phyloP scores from a whole-genome alignment of 495 filamentous ascomycete species.

The Neurospora sp. region DNA sequence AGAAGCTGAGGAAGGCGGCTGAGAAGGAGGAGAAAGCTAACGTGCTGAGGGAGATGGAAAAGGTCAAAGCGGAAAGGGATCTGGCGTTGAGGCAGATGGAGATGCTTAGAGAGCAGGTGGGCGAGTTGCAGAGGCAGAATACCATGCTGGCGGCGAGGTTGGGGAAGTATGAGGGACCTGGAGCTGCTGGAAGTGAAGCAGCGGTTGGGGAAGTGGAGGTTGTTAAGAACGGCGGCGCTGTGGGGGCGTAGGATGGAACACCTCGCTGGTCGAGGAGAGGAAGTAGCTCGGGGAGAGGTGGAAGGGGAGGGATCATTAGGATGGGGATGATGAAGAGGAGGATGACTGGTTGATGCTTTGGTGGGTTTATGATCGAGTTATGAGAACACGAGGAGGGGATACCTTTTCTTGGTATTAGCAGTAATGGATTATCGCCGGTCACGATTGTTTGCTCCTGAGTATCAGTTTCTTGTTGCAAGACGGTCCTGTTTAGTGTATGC shows the following conservation, averaged over 20 bases:
- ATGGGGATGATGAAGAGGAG: background rate
- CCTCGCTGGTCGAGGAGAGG: background rate
- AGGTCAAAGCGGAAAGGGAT: constrained; percentile 44
- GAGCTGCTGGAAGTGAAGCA: background rate
- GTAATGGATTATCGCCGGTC: background rate
- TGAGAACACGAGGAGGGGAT: background rate
- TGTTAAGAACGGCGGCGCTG: background rate
- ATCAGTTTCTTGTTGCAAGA: background rate
- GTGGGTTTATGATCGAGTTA: background rate
- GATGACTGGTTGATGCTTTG: background rate
- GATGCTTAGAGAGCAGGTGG: constrained; percentile 50
- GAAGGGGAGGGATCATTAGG: background rate
- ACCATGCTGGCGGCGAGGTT: constrained; percentile 42
- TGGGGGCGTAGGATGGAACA: background rate
- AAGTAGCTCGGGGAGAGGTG: background rate
- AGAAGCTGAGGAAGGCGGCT: constrained; percentile 38
- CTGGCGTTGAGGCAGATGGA: constrained; percentile 49
- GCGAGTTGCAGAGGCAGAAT: constrained; percentile 58
- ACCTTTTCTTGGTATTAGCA: background rate
- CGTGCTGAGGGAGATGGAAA: constrained; percentile 37
- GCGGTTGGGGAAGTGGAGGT: background rate
- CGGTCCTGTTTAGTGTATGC: background rate
- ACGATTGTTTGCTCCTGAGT: background rate
- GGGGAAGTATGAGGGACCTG: constrained; percentile 20
- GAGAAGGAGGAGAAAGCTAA: constrained; percentile 45